Evolutionary conservation across 495 filamentous ascomycete species (phyloP).

Genomic region (Xylaria bambusicola): DNA sequence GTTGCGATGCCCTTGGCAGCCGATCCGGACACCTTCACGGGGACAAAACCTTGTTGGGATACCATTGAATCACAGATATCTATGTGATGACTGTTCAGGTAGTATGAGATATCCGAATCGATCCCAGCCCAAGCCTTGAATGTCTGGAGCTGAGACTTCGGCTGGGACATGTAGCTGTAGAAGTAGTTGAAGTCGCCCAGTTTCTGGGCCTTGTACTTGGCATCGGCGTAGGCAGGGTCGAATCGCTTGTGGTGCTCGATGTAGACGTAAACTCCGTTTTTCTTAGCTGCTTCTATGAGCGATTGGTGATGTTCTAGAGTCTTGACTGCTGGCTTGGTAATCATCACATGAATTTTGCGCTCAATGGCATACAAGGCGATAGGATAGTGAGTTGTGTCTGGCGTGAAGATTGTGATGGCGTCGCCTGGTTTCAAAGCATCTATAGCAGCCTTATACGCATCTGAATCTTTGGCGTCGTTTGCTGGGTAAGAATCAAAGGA

Average conservation of each 20-base stretch:
- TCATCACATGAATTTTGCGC: conserved; percentile 81
- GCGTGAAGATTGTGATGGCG: conserved; percentile 96
- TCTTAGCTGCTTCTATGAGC: conserved; percentile 70
- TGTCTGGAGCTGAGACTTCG: conserved; percentile 88
- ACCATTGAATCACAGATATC: conserved; percentile 93
- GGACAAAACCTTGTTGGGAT: conserved; percentile 64
- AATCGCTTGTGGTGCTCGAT: conserved; percentile 96
- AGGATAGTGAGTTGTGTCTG: conserved; percentile 91
- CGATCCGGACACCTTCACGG: conserved; percentile 75
- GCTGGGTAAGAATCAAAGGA: conserved; percentile 80
- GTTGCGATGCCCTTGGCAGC: conserved; percentile 69
- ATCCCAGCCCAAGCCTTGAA: conserved; percentile 95
- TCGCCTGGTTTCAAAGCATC: conserved; percentile 79
- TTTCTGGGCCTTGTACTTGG: conserved; percentile 67
- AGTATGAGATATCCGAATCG: conserved; percentile 92
- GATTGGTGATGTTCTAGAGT: conserved; percentile 74
- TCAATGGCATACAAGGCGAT: conserved; percentile 93
- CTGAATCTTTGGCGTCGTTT: conserved; percentile 68
- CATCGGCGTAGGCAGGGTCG: conserved; percentile 90
- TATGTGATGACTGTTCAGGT: conserved; percentile 90
- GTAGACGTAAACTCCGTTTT: conserved; percentile 84
- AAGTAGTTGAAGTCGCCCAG: conserved; percentile 97
- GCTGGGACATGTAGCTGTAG: conserved; percentile 95
- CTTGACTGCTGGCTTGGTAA: conserved; percentile 95
- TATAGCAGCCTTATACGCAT: conserved; percentile 88